phyloP scores from a whole-genome alignment of 352 stramenopile species.

The Phytopythium cucurbitacearum region DNA sequence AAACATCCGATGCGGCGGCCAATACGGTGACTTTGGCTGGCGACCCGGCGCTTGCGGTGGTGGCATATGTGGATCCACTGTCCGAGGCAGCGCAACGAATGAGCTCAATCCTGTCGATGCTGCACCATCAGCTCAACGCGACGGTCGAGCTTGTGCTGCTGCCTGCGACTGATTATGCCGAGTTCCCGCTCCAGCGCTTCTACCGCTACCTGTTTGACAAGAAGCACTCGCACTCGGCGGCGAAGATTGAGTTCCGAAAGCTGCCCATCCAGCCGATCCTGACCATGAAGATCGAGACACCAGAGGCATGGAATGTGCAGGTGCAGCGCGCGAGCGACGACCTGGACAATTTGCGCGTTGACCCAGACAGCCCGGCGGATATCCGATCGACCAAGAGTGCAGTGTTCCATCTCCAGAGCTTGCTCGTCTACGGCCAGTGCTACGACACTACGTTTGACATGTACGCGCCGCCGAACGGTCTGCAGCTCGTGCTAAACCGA shows the following conservation, averaged over 20 bases:
- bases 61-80: constrained; percentile 89
- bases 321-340: constrained; percentile 65
- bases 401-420: constrained; percentile 82
- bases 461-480: constrained; percentile 82
- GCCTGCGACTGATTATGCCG: constrained; percentile 63
- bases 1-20: constrained; percentile 31
- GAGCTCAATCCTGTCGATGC: constrained; percentile 81
- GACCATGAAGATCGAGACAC: constrained; percentile 92
- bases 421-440: constrained; percentile 91
- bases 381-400: constrained; percentile 62
- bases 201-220: constrained; percentile 89
- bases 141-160: constrained; percentile 64
- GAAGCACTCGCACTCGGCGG: constrained; percentile 29
- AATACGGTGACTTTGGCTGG: constrained; percentile 31
- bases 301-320: constrained; percentile 93
- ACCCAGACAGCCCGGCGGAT: constrained; percentile 46
- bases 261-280: constrained; percentile 86
- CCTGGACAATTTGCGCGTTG: constrained; percentile 90
- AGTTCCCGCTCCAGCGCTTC: constrained; percentile 91
- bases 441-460: constrained; percentile 77
- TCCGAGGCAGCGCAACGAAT: constrained; percentile 86
- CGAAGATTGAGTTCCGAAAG: constrained; percentile 66
- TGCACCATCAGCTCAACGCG: constrained; percentile 68
- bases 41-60: constrained; percentile 53
- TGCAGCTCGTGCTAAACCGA: constrained; percentile 89